Conservation (phyloP, 2,329 filamentous ascomycete genomes). For the Coccinonectria pachysandricola region DNA sequence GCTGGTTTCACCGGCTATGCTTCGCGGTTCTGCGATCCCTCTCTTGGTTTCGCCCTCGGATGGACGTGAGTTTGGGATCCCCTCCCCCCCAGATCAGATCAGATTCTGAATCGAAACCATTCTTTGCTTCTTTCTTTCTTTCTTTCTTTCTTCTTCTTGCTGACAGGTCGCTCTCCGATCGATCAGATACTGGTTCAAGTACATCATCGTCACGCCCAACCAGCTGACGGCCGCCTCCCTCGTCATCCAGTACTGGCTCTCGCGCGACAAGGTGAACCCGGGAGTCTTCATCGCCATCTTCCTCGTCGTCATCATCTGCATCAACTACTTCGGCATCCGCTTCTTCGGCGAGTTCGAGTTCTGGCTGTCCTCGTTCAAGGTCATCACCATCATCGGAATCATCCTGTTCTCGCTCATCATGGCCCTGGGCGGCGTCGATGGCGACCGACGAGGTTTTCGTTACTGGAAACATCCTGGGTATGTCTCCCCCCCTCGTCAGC, state of each 20-base stretch:
- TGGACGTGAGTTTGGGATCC: constrained; percentile 49
- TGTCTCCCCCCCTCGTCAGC: constrained; percentile 1
- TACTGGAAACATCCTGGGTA: constrained; percentile 52
- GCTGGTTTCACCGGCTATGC: constrained; percentile 78
- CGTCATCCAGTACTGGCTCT: constrained; percentile 70
- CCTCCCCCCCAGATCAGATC: too few relatives aligned
- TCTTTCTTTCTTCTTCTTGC: neutral
- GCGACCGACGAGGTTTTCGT: constrained; percentile 52
- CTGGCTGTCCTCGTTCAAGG: constrained; percentile 57
- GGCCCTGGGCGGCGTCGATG: constrained; percentile 54
- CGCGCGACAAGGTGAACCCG: constrained; percentile 55
- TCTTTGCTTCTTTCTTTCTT: too few relatives aligned
- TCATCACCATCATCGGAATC: constrained; percentile 54
- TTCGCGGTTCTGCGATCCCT: constrained; percentile 67
- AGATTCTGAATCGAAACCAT: too few relatives aligned
- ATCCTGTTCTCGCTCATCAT: constrained; percentile 56
- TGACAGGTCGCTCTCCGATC: constrained; percentile 5
- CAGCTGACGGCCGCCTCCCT: constrained; percentile 72
- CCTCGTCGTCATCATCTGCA: constrained; percentile 48
- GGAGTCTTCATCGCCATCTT: constrained; percentile 72
- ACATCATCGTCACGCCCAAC: constrained; percentile 78
- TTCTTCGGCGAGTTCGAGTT: constrained; percentile 59
- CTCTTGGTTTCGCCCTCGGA: constrained; percentile 68
- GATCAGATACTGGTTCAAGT: constrained; percentile 56
- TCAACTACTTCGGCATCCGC: constrained; percentile 60